phyloP scores from a whole-genome alignment of 2,329 filamentous ascomycete species.

The Sclerotinia sclerotiorum region DNA sequence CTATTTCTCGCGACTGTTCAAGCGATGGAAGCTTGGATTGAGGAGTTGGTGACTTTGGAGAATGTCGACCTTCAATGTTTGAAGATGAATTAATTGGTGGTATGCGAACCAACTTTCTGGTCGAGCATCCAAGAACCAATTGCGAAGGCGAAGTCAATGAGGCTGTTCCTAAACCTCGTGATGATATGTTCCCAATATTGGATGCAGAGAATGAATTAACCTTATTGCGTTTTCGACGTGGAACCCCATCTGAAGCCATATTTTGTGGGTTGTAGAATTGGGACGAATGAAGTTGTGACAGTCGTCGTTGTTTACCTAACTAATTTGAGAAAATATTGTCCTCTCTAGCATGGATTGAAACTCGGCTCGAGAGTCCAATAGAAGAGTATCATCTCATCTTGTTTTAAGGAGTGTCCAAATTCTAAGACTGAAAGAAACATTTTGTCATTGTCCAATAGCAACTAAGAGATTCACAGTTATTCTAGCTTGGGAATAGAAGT shows the following conservation, averaged over 20 bases:
- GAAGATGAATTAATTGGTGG: background rate
- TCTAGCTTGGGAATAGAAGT: background rate
- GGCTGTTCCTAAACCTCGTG: background rate
- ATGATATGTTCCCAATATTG: background rate
- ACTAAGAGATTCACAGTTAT: background rate
- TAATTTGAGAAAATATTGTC: background rate
- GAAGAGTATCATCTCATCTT: background rate
- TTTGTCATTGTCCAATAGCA: background rate
- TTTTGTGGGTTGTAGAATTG: background rate
- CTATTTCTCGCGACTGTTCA: background rate
- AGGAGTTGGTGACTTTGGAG: background rate
- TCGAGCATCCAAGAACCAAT: background rate
- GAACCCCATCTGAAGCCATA: background rate
- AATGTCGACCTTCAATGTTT: background rate
- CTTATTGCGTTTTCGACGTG: background rate
- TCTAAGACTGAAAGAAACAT: background rate
- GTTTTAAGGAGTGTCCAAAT: background rate
- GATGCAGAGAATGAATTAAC: background rate
- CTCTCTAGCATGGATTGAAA: background rate
- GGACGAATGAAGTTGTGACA: background rate
- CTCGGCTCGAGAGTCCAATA: slow-evolving; percentile 6
- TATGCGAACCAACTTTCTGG: background rate
- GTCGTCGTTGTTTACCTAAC: background rate
- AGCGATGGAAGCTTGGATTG: background rate
- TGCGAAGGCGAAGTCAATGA: background rate